A percentile compares a stretch with the other conserved stretches of the same genome.
phyloP scores from a whole-genome alignment of 495 filamentous ascomycete species.

The Penicillium coffeae region DNA sequence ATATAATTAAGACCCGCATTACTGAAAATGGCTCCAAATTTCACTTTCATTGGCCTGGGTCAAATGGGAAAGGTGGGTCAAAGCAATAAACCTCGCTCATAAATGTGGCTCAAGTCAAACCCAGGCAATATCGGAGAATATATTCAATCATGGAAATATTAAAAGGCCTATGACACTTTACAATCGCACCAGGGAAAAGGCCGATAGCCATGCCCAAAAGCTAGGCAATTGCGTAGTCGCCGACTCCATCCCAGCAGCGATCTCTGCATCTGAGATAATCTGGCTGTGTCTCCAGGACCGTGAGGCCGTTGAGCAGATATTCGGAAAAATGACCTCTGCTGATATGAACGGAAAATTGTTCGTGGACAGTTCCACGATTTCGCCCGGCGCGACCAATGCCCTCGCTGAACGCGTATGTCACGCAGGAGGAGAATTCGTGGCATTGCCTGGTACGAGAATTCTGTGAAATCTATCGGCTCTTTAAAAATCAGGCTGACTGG shows the following conservation, averaged over 20 bases:
- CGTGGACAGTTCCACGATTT: not conserved
- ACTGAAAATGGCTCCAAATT: not conserved
- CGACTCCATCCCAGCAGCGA: not conserved
- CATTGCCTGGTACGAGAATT: not conserved
- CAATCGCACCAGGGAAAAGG: not conserved
- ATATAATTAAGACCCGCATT: no score
- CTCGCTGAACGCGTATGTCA: not conserved
- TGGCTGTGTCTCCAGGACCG: not conserved
- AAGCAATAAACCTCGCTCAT: no score
- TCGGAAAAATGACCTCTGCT: not conserved
- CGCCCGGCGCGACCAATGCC: not conserved
- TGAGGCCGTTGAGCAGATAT: not conserved
- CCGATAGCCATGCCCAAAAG: not conserved
- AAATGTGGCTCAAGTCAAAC: no score
- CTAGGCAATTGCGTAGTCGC: not conserved
- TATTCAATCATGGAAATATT: not conserved
- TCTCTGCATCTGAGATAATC: not conserved
- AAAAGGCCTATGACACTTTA: not conserved
- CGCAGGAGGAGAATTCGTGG: not conserved
- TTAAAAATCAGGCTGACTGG: not conserved
- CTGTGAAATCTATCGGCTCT: not conserved
- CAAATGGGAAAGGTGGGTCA: not conserved
- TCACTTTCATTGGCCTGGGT: not conserved
- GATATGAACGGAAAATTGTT: not conserved
- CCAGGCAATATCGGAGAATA: not conserved